Evolutionary conservation across 495 filamentous ascomycete species (phyloP).

Genomic region (Articulospora tetracladia): DNA sequence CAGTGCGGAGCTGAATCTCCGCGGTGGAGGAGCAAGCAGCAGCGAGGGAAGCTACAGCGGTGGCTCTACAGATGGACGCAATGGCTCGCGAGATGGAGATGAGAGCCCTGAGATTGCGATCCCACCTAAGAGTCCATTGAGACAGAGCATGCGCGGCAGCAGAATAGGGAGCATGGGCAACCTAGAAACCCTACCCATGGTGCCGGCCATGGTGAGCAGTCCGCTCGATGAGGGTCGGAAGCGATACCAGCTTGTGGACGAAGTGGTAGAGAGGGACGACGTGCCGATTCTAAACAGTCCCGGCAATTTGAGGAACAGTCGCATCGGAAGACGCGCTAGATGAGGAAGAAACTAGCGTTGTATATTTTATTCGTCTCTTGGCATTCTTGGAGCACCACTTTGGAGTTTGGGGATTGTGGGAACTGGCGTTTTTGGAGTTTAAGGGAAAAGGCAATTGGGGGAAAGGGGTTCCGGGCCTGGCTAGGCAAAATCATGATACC

Average conservation of each 20-base stretch:
- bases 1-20: not conserved
- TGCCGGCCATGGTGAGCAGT: not conserved
- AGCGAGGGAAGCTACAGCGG: not conserved
- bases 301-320: constrained; percentile 2
- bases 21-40: not conserved
- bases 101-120: not conserved
- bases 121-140: constrained; percentile 7
- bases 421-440: not conserved
- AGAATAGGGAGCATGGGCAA: not conserved
- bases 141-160: not conserved
- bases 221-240: not conserved
- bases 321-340: not conserved
- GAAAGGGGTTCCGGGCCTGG: not conserved
- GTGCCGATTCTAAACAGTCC: constrained; percentile 15
- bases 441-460: not conserved
- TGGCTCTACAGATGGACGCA: not conserved
- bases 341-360: not conserved
- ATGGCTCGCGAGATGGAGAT: not conserved
- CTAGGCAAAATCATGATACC: not conserved
- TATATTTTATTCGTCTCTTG: not conserved
- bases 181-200: not conserved
- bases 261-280: constrained; percentile 7
- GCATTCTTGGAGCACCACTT: constrained; percentile 1
- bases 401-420: not conserved
- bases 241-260: constrained; percentile 13